Evolutionary conservation across 306 rosid genomes (phyloP), one percentile per base, ranked within the genome.

Genomic region (Medicago arabica): DNA sequence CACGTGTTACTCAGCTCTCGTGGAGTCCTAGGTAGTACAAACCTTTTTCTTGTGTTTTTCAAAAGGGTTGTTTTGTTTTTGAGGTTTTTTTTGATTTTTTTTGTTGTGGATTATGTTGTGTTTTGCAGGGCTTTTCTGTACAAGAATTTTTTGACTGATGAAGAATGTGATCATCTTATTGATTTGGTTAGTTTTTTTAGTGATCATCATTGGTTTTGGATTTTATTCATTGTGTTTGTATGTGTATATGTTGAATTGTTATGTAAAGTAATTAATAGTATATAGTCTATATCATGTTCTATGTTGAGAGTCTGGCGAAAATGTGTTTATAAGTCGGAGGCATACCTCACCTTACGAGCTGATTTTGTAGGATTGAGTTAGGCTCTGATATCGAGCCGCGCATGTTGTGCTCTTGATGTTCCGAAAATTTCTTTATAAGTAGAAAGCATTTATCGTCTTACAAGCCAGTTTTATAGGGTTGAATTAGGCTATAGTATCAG

Each of bases 141-240:
- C 71, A 90, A 86, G 83, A 80, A 82, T 2, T 90, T 96, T 83
- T 80, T 96, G 19, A 25, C 96, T 39, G 93, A 88, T 2, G 80
- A 79, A 75, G 98, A 96, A 80, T 96, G 99, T 72, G 98, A 92
- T 47, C 99, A 96, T 80, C 70, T 96, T 57, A 85, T 86, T 17
- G 36, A 1, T 70, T 80, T 92, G 91, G 99, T 96, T 77, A 80
- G 82, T 19, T 18, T 69, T 28, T 16, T 11, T 53, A 31, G 8
- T 41, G 7, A 18, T 43, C 13, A 65, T 40, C 10, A 65, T 38
- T 65, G 51, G 51, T 39, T 65, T 65, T 65, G 16, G 70, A 65
- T 40, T 65, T 39, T 16, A 9, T 38, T 64, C 14, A 7, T 62
- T 34, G 44, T 4, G 3, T 46, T 2, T 31, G 12, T 3, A 2